A percentile compares a stretch with the other conserved stretches of the same genome.
phyloP scores from a whole-genome alignment of 2,329 filamentous ascomycete species.

The Aureobasidium sp. region DNA sequence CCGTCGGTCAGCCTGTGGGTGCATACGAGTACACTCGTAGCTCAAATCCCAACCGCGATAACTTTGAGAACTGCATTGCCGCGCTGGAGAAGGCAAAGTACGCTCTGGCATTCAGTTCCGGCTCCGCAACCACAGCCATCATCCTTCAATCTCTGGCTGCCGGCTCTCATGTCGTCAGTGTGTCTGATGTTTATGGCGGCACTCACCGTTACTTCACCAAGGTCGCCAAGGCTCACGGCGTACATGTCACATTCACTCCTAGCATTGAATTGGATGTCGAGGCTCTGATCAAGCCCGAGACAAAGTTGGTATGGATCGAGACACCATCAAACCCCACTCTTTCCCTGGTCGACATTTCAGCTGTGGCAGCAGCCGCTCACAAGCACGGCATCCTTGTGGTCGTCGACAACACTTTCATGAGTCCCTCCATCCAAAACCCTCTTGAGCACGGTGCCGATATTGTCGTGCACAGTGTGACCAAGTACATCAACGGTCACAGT shows the following conservation, averaged over 20 bases:
- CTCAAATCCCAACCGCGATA: slow-evolving; percentile 88
- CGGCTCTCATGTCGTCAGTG: slow-evolving; percentile 89
- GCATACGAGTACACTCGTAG: slow-evolving; percentile 89
- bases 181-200: slow-evolving; percentile 95
- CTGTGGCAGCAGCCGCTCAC: slow-evolving; percentile 76
- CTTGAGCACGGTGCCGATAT: slow-evolving; percentile 93
- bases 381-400: slow-evolving; percentile 85
- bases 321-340: slow-evolving; percentile 91
- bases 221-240: slow-evolving; percentile 88
- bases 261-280: slow-evolving; percentile 84
- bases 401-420: slow-evolving; percentile 98
- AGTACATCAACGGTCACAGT: slow-evolving; percentile 96
- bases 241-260: slow-evolving; percentile 89
- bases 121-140: slow-evolving; percentile 85
- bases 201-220: slow-evolving; percentile 99
- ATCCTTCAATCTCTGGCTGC: slow-evolving; percentile 88
- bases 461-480: slow-evolving; percentile 91
- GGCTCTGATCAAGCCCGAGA: slow-evolving; percentile 77
- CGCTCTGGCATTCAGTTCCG: slow-evolving; percentile 89
- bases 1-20: slow-evolving; percentile 80
- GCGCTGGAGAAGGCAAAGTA: slow-evolving; percentile 88
- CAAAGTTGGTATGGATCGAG: slow-evolving; percentile 96
- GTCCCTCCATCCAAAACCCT: slow-evolving; percentile 93
- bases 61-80: slow-evolving; percentile 88
- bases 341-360: slow-evolving; percentile 83